Base-by-base conservation (phyloP, 257 asterid species). In the Ligustrum vulgare region DNA sequence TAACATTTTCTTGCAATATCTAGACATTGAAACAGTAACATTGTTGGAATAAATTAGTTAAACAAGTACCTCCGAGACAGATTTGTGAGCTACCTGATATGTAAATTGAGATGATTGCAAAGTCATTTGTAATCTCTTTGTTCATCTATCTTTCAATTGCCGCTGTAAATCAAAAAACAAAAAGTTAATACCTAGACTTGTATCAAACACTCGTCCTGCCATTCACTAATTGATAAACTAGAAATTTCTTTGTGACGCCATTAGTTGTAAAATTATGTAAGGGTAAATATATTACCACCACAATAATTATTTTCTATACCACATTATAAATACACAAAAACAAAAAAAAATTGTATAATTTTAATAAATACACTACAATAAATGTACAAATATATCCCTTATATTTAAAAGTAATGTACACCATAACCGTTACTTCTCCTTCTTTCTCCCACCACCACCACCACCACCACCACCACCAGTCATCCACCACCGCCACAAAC, bases 111-210 rank as follows among this genome's bases (percentile, higher is more conserved):
- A 64, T 37, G 43, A 70, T 72, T 41, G 56, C 71, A 4, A 64
- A 71, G 71, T 18, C 49, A 70, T 74, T 69, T 82, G 73, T 73
- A 66, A 62, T 56, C 74, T 67, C 75, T 58, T 60, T 23, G 62
- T 62, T 89, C 87, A 91, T 85, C 97, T 82, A 76, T 89, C 93
- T 81, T 86, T 91, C 85, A 89, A 81, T 86, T 86, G 93, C 69
- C 97, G 93, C 97, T 89, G 91, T 80, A 79, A 39, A 80, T 71
- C 66, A 71, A 80, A 5, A 5, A 4, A 58, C 60, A 58, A 35
- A 73, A 58, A 6, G 54, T 67, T 43, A 72, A 74, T 12, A 41
- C 3, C 0, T 0, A 11, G 49, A 41, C 49, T 41, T 41, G 8
- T 41, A 15, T 49, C 16, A 49, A 49, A 13, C 20, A 15, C 22